Evolutionary conservation across 1,139 yeast species (phyloP).

Genomic region (Debaryomyces coudertii): DNA sequence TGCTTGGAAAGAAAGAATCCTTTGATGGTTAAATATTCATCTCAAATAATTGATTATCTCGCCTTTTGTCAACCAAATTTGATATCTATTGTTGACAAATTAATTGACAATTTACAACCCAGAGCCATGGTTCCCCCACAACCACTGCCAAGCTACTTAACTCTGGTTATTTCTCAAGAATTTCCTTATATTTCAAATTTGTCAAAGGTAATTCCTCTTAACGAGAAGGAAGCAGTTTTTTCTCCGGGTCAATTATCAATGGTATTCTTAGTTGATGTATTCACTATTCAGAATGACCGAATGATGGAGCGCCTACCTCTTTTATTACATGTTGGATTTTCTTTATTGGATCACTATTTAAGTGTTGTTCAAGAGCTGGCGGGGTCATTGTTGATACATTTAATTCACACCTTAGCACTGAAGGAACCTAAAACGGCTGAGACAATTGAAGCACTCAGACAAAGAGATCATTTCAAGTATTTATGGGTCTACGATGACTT

Average conservation of each 20-base stretch:
- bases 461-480: conserved; percentile 37
- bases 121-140: conserved; percentile 83
- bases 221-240: conserved; percentile 75
- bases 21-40: conserved; percentile 72
- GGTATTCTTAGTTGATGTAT: conserved; percentile 79
- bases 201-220: conserved; percentile 55
- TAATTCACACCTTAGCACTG: conserved; percentile 66
- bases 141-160: conserved; percentile 18
- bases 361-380: conserved; percentile 86
- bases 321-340: conserved; percentile 80
- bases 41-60: conserved; percentile 80
- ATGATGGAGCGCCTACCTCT: conserved; percentile 65
- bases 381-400: conserved; percentile 68
- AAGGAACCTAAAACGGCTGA: conserved; percentile 56
- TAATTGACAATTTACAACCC: conserved; percentile 75
- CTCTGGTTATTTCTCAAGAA: conserved; percentile 13
- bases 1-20: conserved; percentile 76
- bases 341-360: conserved; percentile 84
- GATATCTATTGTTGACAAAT: conserved; percentile 58
- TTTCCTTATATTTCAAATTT: conserved; percentile 80
- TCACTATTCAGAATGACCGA: conserved; percentile 61
- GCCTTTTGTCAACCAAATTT: conserved; percentile 63
- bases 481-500: conserved; percentile 91
- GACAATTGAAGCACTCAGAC: conserved; percentile 57
- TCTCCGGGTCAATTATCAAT: conserved; percentile 87